Percentiles rank a stretch among this genome's conserved stretches.
phyloP scores from a whole-genome alignment of 371 early-diverging fungal genomes.

The Circinella umbellata region DNA sequence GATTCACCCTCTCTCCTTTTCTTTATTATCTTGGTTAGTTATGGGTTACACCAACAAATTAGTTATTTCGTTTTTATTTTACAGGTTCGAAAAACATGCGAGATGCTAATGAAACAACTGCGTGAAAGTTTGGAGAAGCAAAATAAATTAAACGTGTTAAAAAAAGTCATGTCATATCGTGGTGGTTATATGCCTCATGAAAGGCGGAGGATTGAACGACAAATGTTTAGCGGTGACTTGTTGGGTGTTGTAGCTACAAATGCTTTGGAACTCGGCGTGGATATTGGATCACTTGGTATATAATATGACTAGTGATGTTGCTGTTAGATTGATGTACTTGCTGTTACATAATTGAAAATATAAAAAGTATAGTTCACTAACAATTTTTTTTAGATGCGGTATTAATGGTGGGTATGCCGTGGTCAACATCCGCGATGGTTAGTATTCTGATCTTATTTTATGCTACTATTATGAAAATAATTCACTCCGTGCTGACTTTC shows the following conservation, averaged over 20 bases:
- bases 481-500: not conserved
- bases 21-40: not conserved
- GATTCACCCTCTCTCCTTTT: not conserved
- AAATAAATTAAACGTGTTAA: slow-evolving; percentile 25
- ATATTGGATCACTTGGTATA: slow-evolving; percentile 65
- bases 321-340: not conserved
- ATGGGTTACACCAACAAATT: too few relatives aligned
- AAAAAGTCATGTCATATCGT: slow-evolving; percentile 59
- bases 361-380: not conserved
- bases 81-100: slow-evolving; percentile 48
- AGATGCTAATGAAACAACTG: slow-evolving; percentile 50
- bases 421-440: slow-evolving; percentile 52
- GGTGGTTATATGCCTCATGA: slow-evolving; percentile 66
- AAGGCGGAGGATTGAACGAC: slow-evolving; percentile 62
- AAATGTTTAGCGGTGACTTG: slow-evolving; percentile 57
- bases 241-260: slow-evolving; percentile 67
- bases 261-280: slow-evolving; percentile 75
- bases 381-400: slow-evolving; percentile 50
- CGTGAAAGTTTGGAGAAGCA: slow-evolving; percentile 40
- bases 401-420: slow-evolving; percentile 64
- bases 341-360: not conserved
- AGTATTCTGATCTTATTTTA: not conserved
- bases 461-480: not conserved
- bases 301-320: not conserved
- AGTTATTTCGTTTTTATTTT: not conserved